Conservation (phyloP, 1,284 basidiomycete species). For the Acaromyces ingoldii region DNA sequence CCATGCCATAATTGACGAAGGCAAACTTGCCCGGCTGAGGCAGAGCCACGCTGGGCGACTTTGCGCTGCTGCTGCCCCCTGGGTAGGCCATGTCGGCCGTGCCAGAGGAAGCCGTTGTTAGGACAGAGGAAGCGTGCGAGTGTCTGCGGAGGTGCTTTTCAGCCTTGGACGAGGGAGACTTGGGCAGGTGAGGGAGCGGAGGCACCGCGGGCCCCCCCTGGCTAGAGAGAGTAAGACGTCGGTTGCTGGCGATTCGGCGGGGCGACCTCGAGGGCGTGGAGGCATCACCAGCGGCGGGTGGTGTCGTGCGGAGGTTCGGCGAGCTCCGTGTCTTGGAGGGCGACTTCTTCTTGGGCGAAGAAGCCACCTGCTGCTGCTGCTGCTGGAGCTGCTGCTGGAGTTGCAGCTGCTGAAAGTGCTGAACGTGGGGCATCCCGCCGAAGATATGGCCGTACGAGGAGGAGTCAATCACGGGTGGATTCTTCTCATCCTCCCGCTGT, state of each 20-base stretch:
- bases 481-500: too few species aligned
- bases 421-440: conserved; percentile 9
- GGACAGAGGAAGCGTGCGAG: background rate
- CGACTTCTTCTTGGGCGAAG: too few species aligned
- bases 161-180: background rate
- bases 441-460: background rate
- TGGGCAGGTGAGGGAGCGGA: too few species aligned
- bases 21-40: conserved; percentile 10
- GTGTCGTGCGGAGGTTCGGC: conserved; percentile 20
- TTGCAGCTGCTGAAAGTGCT: conserved; percentile 16
- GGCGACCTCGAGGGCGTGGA: background rate
- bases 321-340: conserved; percentile 31
- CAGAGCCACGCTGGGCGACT: background rate
- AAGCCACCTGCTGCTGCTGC: too few species aligned
- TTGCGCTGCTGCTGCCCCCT: background rate
- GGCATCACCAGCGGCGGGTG: background rate
- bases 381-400: conserved; percentile 7
- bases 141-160: background rate
- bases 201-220: too few species aligned
- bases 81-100: background rate
- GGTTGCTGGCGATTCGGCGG: conserved; percentile 9
- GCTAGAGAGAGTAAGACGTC: too few species aligned
- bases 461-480: background rate
- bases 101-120: background rate
- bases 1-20: conserved; percentile 49